Evolutionary conservation across 306 rosid species (phyloP), one percentile per base, ranked within the genome.

Genomic region (Pterocarpus santalinus): DNA sequence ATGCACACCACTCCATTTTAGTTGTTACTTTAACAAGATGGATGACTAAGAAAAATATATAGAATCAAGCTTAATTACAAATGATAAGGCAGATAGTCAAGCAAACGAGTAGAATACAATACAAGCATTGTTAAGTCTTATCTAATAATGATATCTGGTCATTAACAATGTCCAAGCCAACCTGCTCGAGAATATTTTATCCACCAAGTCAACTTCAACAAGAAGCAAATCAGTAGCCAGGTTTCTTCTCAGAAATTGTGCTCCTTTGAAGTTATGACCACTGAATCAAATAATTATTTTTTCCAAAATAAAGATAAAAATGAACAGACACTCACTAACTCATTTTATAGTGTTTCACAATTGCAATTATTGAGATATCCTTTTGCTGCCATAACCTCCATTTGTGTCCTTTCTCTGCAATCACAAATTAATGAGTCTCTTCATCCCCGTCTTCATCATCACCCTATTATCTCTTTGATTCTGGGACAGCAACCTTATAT

Each of bases 401-500:
- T 8, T 49, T 55, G 38, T 47, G 15, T 33, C 67, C 76, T 77
- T 79, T 62, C 36, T 55, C 72, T 34, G 61, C 82, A 70, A 61
- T 16, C 53, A 47, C 53, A 47, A 38, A 72, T 81, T 80, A 79
- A 89, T 94, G 98, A 61, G 14, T 82, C 78, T 51, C 73, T 16
- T 77, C 86, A 33, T 10, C 61, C 49, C 36, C 43, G 12, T 86
- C 56, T 52, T 87, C 79, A 49, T 39, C 38, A 5, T 87, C 61
- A 65, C 82, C 57, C 22, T 81, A 3, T 61, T 73, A 14, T 65
- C 65, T 75, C 87, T 73, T 30, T 69, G 57, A 85, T 73, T 78
- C 69, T 32, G 57, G 89, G 91, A 38, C 98, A 94, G 86, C 97
- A 94, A 22, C 94, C 97, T 8, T 94, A 92, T 35, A 85, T 85